phyloP scores from a whole-genome alignment of 306 rosid species.

The Vicia villosa region DNA sequence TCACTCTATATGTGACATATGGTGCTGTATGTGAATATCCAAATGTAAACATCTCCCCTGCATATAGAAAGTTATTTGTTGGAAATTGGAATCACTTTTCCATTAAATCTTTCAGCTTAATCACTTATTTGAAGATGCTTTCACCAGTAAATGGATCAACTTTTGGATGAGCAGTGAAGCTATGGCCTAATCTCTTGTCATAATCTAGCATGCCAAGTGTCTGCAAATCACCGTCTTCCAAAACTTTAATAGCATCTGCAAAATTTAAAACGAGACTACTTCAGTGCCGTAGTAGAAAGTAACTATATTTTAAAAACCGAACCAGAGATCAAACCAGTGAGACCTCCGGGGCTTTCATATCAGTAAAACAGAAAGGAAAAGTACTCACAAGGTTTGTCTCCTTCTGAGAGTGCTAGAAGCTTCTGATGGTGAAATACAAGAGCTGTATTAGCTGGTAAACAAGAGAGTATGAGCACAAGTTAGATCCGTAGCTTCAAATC shows the following conservation, averaged over 20 bases:
- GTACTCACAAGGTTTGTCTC: slow-evolving; percentile 89
- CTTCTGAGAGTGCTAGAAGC: slow-evolving; percentile 91
- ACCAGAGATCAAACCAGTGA: slow-evolving; percentile 2
- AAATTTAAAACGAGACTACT: slow-evolving; percentile 31
- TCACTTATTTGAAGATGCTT: slow-evolving; percentile 30
- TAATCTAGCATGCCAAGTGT: slow-evolving; percentile 92
- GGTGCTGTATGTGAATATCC: slow-evolving; percentile 90
- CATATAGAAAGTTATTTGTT: slow-evolving; percentile 44
- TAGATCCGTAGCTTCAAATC: slow-evolving; percentile 35
- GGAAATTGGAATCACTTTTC: not conserved
- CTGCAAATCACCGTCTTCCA: slow-evolving; percentile 98
- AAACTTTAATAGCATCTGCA: slow-evolving; percentile 84
- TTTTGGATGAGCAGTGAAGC: slow-evolving; percentile 98
- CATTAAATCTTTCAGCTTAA: slow-evolving; percentile 27
- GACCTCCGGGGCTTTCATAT: not conserved
- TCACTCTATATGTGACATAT: slow-evolving; percentile 86
- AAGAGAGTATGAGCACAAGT: slow-evolving; percentile 24
- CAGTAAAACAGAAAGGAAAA: slow-evolving; percentile 19
- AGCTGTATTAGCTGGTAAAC: slow-evolving; percentile 79
- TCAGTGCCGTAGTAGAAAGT: slow-evolving; percentile 32
- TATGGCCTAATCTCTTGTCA: slow-evolving; percentile 90
- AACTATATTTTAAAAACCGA: too few relatives aligned
- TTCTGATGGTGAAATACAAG: slow-evolving; percentile 87
- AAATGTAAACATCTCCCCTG: slow-evolving; percentile 98
- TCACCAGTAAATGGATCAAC: slow-evolving; percentile 94